Evolutionary conservation across 2,329 filamentous ascomycete species (phyloP), one percentile per base, ranked within the genome.

Genomic region (Aspergillus nomiae): DNA sequence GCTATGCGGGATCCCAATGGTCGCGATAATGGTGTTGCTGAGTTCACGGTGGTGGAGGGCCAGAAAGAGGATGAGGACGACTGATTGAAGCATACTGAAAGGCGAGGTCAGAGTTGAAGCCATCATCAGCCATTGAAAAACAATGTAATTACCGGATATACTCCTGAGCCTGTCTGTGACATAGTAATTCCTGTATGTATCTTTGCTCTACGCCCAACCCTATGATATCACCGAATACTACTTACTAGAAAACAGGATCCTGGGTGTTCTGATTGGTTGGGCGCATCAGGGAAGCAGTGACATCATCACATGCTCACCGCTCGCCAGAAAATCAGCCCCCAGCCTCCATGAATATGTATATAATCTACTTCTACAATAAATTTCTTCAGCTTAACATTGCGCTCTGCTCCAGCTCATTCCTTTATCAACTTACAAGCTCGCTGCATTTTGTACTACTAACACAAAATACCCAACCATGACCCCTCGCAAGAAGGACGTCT

Each of bases 1-100:
- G 77, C 79, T 48, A 81, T 82, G 65, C 73, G 74, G 61, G 81
- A 86, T 70, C 70, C 72, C 54, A 81, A 78, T 65, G 84, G 84
- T 19, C 76, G 76, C 38, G 77, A 82, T 67, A 79, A 76, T 45
- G 82, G 82, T 10, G 78, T 78, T 8, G 74, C 83, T 46, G 82
- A 83, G 58, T 83, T 85, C 61, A 77, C 80, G 34, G 79, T 83
- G 45, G 74, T 76, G 50, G 74, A 77, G 63, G 69, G 43, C n/a
- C 48, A 68, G 11, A 72, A 79, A 61, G 71, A 72, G 12, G 70
- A 76, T n/a, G 73, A 77, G 19, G 69, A 76, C 14, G 66, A 77
- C 11, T 72, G 71, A 76, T 10, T 72, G 71, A 61, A 63, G 48
- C 16, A 30, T 14, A 38, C 21, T 24, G 53, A 19, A 36, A 36